These are phyloP conservation scores for Arabis hirsuta DNA, from an alignment of 345 rosid species.

Conservation along the genomic window DNA sequence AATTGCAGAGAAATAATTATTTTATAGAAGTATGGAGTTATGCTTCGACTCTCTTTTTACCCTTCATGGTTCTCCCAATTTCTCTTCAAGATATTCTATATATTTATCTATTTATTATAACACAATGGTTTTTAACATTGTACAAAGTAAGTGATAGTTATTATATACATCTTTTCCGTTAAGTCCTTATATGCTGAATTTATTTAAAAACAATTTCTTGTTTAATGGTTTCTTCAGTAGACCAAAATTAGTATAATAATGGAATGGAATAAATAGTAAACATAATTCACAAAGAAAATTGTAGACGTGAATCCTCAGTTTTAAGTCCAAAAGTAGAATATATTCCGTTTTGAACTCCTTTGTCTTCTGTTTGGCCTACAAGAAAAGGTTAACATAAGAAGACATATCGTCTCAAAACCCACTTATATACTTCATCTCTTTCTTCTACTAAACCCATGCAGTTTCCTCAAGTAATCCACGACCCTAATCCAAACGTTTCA, in stretches of 20 bases:
- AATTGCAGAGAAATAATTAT: too few relatives aligned
- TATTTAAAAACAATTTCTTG: background rate
- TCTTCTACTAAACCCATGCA: conserved; percentile 29
- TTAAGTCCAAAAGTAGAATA: conserved; percentile 18
- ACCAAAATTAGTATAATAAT: background rate
- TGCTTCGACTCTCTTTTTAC: too few relatives aligned
- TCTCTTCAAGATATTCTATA: too few relatives aligned
- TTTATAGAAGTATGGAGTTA: too few relatives aligned
- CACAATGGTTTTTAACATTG: too few relatives aligned
- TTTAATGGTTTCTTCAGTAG: background rate
- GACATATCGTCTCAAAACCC: conserved; percentile 27
- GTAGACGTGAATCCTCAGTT: conserved; percentile 11
- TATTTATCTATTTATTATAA: too few relatives aligned
- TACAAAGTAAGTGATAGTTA: too few relatives aligned
- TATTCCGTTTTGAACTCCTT: conserved; percentile 6
- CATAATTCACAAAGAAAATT: conserved; percentile 12
- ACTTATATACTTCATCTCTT: conserved; percentile 32
- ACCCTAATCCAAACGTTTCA: conserved; percentile 39
- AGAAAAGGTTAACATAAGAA: conserved; percentile 34
- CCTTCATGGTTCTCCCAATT: too few relatives aligned
- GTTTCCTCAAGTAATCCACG: conserved; percentile 38
- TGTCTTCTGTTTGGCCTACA: conserved; percentile 30
- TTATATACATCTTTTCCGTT: too few relatives aligned
- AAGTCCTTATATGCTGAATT: too few relatives aligned
- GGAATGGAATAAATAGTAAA: conserved; percentile 4